Conservation (phyloP, 805 yeast genomes). For the Debaryomyces prosopidis region DNA sequence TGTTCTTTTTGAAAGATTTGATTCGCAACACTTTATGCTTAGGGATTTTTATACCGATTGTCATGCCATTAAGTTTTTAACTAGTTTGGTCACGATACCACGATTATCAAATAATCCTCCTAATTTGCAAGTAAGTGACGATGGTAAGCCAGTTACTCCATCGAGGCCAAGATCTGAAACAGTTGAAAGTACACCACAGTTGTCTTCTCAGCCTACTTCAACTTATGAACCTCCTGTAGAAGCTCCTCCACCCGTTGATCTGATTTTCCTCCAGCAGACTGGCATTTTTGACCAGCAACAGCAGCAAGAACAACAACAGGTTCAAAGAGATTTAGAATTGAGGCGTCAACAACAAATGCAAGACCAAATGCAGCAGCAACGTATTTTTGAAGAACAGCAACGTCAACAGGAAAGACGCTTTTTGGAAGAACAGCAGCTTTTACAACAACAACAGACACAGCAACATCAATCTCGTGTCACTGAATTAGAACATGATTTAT, state of each 20-base stretch:
- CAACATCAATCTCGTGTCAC: conserved; percentile 79
- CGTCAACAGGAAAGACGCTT: conserved; percentile 67
- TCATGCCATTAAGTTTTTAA: conserved; percentile 76
- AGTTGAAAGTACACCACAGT: conserved; percentile 28
- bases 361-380: conserved; percentile 68
- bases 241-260: conserved; percentile 36
- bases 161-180: conserved; percentile 32
- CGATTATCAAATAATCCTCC: conserved; percentile 63
- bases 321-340: conserved; percentile 62
- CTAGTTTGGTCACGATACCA: conserved; percentile 80
- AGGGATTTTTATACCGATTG: conserved; percentile 89
- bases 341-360: conserved; percentile 69
- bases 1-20: conserved; percentile 71
- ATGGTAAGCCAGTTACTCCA: conserved; percentile 27
- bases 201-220: conserved; percentile 48
- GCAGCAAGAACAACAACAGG: conserved; percentile 57
- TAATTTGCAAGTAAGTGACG: conserved; percentile 50
- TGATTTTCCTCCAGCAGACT: conserved; percentile 52
- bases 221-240: conserved; percentile 29
- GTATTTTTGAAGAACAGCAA: conserved; percentile 74
- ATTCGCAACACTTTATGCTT: conserved; percentile 67
- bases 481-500: conserved; percentile 77
- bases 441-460: conserved; percentile 66
- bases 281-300: conserved; percentile 58
- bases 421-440: conserved; percentile 64